Conservation (phyloP, 108 stramenopile genomes). For the Phaeodactylum tricornutum region DNA sequence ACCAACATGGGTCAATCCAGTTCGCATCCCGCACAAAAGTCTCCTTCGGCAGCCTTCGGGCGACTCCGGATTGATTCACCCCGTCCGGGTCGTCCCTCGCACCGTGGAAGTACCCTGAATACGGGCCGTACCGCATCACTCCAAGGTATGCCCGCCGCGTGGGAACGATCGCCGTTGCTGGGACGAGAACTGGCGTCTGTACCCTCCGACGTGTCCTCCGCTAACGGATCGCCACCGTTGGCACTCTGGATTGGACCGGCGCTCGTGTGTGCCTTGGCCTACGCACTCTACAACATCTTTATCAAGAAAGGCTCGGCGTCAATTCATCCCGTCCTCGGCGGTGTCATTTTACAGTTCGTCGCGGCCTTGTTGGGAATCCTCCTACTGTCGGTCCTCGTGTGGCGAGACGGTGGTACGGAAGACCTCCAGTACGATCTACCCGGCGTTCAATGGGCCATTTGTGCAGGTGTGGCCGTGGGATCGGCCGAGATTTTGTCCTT, state of each 20-base stretch:
- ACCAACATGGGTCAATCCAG: too few relatives aligned
- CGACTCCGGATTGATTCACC: conserved; percentile 5
- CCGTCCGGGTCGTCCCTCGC: too few relatives aligned
- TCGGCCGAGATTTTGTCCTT: conserved; percentile 59
- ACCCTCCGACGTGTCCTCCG: too few relatives aligned
- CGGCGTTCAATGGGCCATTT: conserved; percentile 33
- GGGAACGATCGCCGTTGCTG: too few relatives aligned
- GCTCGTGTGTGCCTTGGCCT: conserved; percentile 46
- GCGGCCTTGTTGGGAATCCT: conserved; percentile 43
- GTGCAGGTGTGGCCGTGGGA: conserved; percentile 36
- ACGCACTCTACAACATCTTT: conserved; percentile 70
- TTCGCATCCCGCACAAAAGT: too few relatives aligned
- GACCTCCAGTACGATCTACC: conserved; percentile 10
- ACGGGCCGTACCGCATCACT: too few relatives aligned
- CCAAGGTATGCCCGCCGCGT: too few relatives aligned
- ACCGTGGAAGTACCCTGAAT: too few relatives aligned
- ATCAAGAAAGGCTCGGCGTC: conserved; percentile 54
- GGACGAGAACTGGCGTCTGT: too few relatives aligned
- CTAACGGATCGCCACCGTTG: conserved; percentile 25
- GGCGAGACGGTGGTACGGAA: background rate
- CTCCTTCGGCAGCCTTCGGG: conserved; percentile 11
- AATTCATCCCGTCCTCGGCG: conserved; percentile 61
- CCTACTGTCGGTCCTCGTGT: conserved; percentile 12
- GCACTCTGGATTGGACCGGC: conserved; percentile 54
- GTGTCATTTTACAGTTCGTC: conserved; percentile 64